Percentiles rank a stretch among this genome's conserved stretches.
Evolutionary conservation across 257 asterid species (phyloP).

Genomic region (Jasminum sambac): DNA sequence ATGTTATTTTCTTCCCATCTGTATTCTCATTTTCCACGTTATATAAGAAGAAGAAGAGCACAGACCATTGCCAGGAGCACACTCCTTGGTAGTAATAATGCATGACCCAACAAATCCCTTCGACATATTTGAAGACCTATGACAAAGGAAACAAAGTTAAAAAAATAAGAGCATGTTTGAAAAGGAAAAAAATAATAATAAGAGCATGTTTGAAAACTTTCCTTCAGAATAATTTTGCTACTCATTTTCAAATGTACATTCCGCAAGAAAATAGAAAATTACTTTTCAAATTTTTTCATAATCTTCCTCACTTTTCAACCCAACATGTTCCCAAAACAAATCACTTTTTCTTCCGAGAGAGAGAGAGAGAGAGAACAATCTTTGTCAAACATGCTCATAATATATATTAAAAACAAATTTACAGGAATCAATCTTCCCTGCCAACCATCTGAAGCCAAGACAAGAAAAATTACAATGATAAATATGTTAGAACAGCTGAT

Average conservation of each 20-base stretch:
- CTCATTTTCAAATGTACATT: no score
- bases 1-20: not conserved
- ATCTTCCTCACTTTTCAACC: no score
- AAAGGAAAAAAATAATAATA: no score
- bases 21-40: slow-evolving; percentile 3
- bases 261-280: no score
- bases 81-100: slow-evolving; percentile 73
- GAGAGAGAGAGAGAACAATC: not conserved
- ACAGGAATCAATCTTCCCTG: slow-evolving; percentile 11
- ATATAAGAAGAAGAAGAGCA: slow-evolving; percentile 20
- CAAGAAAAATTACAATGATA: slow-evolving; percentile 6
- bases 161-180: not conserved
- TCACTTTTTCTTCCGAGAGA: no score
- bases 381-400: no score
- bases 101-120: slow-evolving; percentile 80
- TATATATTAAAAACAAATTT: slow-evolving; percentile 9
- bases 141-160: slow-evolving; percentile 22
- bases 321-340: no score
- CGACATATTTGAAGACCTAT: slow-evolving; percentile 62
- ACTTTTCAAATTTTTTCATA: no score
- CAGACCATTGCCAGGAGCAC: slow-evolving; percentile 80
- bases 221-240: no score
- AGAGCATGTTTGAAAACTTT: not conserved
- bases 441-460: slow-evolving; percentile 14
- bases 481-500: slow-evolving; percentile 11